Base-by-base conservation (phyloP, 208 protist species). In the Leishmania arabica region DNA sequence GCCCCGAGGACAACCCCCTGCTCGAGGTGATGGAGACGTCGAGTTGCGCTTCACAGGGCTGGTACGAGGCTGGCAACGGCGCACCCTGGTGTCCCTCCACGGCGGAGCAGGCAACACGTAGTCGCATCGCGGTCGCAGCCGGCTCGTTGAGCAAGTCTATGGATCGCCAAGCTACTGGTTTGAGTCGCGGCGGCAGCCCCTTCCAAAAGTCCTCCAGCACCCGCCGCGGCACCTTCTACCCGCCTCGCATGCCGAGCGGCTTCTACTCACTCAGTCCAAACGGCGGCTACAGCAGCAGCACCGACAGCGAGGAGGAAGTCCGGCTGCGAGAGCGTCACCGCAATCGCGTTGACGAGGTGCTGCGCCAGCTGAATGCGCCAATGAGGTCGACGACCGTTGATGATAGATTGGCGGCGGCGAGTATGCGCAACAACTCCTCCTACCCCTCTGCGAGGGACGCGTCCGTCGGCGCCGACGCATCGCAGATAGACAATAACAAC, bases 11-110 rank as follows among this genome's bases (percentile, higher is more conserved):
- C 54, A 56, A 54, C n/a, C 62, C 82, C 2, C 49, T 86, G 40
- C 73, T 86, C 31, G 82, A 86, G 82, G 72, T 86, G 82, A 86
- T 86, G 78, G 82, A 86, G 47, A 86, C 82, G 40, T 86, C 82
- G 2, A 51, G 60, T 1, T 66, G 78, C 21, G 76, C 73, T 8
- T 86, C 82, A 11, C 78, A 68, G 21, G 78, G 77, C 64, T 58
- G 56, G 66, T 69, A 64, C 31, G 77, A 53, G 5, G 49, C 27
- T 37, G 19, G 40, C 51, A 64, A 54, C 54, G n/a, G 53, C 34
- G 49, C 66, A 4, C 13, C 54, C 24, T 37, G 49, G 40, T 42
- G 8, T 1, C 45, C 70, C 6, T 40, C 74, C n/a, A 8, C 19
- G 19, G n/a, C 17, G 5, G 42, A 72, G 0, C 34, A 11, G 19